phyloP scores from a whole-genome alignment of 208 protist genomes.

The Phytomonas sp. region DNA sequence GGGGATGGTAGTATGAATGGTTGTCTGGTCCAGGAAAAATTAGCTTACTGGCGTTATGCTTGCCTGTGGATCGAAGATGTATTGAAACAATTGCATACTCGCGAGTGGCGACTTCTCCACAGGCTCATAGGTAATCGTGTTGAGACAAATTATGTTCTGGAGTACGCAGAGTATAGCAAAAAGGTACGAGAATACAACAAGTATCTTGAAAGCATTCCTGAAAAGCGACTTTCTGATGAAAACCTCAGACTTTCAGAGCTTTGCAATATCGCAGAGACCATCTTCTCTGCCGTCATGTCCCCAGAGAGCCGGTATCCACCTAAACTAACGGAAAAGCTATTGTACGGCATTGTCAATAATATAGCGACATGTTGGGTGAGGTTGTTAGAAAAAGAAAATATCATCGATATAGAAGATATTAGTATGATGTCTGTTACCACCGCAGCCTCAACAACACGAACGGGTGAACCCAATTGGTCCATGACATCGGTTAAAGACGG shows the following conservation, averaged over 20 bases:
- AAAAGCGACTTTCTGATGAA: constrained; percentile 27
- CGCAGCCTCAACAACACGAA: background rate
- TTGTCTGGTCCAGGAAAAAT: constrained; percentile 38
- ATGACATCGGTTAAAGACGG: background rate
- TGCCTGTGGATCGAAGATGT: constrained; percentile 66
- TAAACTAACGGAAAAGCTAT: constrained; percentile 33
- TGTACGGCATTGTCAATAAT: constrained; percentile 39
- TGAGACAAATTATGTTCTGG: constrained; percentile 55
- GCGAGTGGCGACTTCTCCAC: constrained; percentile 79
- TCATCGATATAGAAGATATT: constrained; percentile 16
- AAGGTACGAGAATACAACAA: constrained; percentile 56
- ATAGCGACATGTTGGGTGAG: constrained; percentile 36
- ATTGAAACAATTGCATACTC: constrained; percentile 52
- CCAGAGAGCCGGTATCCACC: constrained; percentile 24
- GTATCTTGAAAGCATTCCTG: constrained; percentile 53
- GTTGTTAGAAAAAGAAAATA: constrained; percentile 26
- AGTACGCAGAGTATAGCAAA: constrained; percentile 54
- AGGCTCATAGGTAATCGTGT: constrained; percentile 58
- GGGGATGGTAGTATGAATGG: constrained; percentile 16
- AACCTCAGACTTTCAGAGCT: background rate
- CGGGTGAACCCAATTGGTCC: background rate
- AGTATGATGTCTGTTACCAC: background rate
- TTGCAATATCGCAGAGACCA: background rate
- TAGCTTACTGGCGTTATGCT: constrained; percentile 67
- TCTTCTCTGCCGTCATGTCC: background rate